Base-by-base conservation (phyloP, 495 filamentous ascomycete genomes). In the Neurospora intermedia region DNA sequence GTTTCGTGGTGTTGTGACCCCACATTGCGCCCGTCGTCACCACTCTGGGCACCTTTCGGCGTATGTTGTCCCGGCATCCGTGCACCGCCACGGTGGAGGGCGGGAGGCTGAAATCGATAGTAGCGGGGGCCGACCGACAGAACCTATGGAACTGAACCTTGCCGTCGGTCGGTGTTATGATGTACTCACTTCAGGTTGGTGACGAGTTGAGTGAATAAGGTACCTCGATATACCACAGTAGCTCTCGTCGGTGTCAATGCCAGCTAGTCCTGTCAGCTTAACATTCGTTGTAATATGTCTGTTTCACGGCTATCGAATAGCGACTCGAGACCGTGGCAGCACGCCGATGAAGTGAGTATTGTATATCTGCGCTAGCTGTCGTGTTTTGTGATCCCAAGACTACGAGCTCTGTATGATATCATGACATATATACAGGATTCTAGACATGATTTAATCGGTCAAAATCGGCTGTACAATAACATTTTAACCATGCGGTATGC, bases 51-150 rank as follows among this genome's bases (percentile, higher is more conserved):
- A 66, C 13, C 54, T 66, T 66, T 66, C 54, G 54, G 54, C 27
- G 54, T 35, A 27, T 66, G 54, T 66, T 35, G 45, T 66, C 42
- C 42, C 41, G 35, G 39, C 54, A 70, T 35, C 59, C 59, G 16
- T 69, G 72, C 76, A 71, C 70, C 69, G 71, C 74, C 76, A 75
- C 75, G 54, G 27, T 35, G 54, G 54, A 66, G 54, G 54, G 54
- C 27, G 27, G 27, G 54, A 66, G 54, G 54, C 54, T 66, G 54
- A 66, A 62, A 66, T 31, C 1, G 27, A 31, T 66, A 66, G 23
- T 66, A 66, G 23, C 54, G 54, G 54, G 54, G 54, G 54, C 20
- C 54, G 54, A 31, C 23, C 54, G 54, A 66, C 54, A 3, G 1
- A 2, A n/a, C n/a, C n/a, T n/a, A n/a, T n/a, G n/a, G n/a, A n/a